Base-by-base conservation (phyloP, 768 basidiomycete genomes). In the Trametes maxima region DNA sequence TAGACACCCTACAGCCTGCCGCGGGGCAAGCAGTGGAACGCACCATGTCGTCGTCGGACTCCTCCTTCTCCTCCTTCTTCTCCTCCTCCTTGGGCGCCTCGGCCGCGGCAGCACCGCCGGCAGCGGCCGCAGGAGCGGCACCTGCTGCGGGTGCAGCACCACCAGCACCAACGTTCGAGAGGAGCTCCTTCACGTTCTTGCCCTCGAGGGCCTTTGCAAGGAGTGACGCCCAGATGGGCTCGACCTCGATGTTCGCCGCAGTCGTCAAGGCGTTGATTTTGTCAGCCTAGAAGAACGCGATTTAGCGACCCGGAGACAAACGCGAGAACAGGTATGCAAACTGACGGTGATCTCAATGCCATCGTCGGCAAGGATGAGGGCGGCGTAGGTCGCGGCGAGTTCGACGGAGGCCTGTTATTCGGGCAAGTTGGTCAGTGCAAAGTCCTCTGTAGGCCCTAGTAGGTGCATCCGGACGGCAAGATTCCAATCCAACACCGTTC, bases 191-290 rank as follows among this genome's bases (percentile, higher is more conserved):
- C 71, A 99, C 85, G 80, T 98, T 87, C 85, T 96, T 97, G 72
- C 95, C 96, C 79, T 96, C 95, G 55, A 99, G 88, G 37, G 97
- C 96, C 78, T 97, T 98, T 64, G 96, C 92, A 73, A 99, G 92
- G 70, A 99, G 90, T 14, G 89, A 78, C 60, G 95, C 95, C 97
- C 97, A 98, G 81, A 99, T 98, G 59, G 95, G 85, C 78, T 98
- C 97, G 62, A 97, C 71, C 24, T 97, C 95, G 65, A 94, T 81
- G 59, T 79, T 78, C 55, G 96, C 97, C 56, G 93, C 95, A 58
- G 73, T 75, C 69, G 91, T 93, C 73, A 98, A 75, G n/a, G 94
- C 80, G 69, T 80, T 61, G 74, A 99, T 92, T 82, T 97, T 98
- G 76, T 98, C 97, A 62, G 94, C 75, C 95, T 98, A 70, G 1